phyloP scores from a whole-genome alignment of 176 grass and related monocot genomes.

The Rhynchospora tenuis region DNA sequence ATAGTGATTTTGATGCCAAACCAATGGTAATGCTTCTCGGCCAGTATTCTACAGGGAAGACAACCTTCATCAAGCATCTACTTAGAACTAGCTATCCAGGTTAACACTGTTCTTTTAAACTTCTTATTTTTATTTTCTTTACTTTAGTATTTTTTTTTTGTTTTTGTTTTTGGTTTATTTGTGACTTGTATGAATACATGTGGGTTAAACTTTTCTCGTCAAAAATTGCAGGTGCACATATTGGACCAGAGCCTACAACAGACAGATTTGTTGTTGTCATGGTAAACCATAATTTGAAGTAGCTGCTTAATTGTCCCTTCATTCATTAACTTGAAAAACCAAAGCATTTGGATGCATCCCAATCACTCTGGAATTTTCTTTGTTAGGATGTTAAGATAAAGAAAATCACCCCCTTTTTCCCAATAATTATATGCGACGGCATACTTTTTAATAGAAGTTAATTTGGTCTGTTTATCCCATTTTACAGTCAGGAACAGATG shows the following conservation, averaged over 20 bases:
- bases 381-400: background rate
- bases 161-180: slow-evolving; percentile 6
- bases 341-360: background rate
- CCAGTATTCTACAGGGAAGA: slow-evolving; percentile 99
- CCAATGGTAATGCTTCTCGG: slow-evolving; percentile 99
- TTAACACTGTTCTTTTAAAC: slow-evolving; percentile 11
- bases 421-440: background rate
- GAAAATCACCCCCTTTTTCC: background rate
- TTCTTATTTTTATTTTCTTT: background rate
- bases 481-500: slow-evolving; percentile 87
- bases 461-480: background rate
- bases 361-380: background rate
- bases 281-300: slow-evolving; percentile 46
- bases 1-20: slow-evolving; percentile 97
- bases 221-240: slow-evolving; percentile 77
- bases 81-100: slow-evolving; percentile 89
- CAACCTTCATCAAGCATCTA: slow-evolving; percentile 96
- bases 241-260: slow-evolving; percentile 97
- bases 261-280: slow-evolving; percentile 99
- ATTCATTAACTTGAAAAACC: background rate
- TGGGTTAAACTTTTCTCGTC: slow-evolving; percentile 18
- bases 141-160: background rate
- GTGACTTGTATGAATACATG: slow-evolving; percentile 2
- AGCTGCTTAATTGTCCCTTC: background rate
- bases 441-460: background rate